Conservation (phyloP, 768 basidiomycete species). For the Rhodotorula babjevae region DNA sequence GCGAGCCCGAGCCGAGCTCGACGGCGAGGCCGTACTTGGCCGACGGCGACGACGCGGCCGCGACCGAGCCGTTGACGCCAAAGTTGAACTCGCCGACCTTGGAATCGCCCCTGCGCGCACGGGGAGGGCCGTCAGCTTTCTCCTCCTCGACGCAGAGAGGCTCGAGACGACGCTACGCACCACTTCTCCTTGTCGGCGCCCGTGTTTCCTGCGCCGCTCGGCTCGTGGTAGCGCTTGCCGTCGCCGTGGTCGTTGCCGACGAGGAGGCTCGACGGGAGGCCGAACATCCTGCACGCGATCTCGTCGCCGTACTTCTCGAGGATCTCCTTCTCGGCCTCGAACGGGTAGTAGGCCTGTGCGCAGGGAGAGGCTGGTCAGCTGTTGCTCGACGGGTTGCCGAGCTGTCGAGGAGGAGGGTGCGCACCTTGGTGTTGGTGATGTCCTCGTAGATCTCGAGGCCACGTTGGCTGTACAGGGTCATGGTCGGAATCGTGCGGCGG, state of each 20-base stretch:
- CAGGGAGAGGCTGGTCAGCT: not conserved
- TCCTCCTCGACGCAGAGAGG: constrained; percentile 2
- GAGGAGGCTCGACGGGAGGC: constrained; percentile 4
- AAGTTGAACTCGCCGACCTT: constrained; percentile 52
- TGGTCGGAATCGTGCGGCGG: constrained; percentile 33
- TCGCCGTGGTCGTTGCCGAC: not conserved
- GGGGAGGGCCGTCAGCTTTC: constrained; percentile 8
- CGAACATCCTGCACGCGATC: constrained; percentile 53
- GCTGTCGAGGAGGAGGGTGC: not conserved
- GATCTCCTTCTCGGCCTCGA: constrained; percentile 79
- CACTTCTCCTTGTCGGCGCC: constrained; percentile 38
- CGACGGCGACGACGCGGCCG: constrained; percentile 18
- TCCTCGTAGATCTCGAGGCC: constrained; percentile 82
- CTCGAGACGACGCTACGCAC: not conserved
- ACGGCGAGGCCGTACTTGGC: constrained; percentile 56
- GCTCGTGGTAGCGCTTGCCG: not conserved
- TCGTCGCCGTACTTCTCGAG: constrained; percentile 66
- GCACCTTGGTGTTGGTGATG: constrained; percentile 60
- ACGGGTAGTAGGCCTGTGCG: constrained; percentile 77
- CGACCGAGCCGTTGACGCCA: constrained; percentile 50
- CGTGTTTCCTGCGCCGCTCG: constrained; percentile 1
- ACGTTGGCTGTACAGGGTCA: constrained; percentile 77
- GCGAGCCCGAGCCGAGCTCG: constrained; percentile 86
- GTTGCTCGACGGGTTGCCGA: not conserved
- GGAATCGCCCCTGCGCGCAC: constrained; percentile 47